Conservation (phyloP, 352 stramenopile genomes). For the Pythium grandisporangium region DNA sequence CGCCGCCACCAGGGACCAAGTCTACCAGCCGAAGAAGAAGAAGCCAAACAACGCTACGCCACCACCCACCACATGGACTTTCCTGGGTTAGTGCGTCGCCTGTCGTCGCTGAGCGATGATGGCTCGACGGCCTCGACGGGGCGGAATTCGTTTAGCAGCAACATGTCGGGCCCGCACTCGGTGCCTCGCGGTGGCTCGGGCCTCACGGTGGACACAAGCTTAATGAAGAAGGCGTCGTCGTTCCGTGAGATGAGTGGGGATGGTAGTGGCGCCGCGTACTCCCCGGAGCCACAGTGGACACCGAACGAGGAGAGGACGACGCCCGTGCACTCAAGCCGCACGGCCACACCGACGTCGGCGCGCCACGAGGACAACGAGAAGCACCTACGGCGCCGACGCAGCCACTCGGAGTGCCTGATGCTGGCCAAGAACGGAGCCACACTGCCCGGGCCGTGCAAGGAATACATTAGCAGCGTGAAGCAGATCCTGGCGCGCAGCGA, state of each 20-base stretch:
- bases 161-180: too few relatives aligned
- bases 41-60: too few relatives aligned
- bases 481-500: slow-evolving; percentile 71
- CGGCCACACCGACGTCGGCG: slow-evolving; percentile 17
- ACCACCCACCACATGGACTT: neutral
- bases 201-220: slow-evolving; percentile 39
- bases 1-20: neutral
- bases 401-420: slow-evolving; percentile 75
- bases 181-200: slow-evolving; percentile 1
- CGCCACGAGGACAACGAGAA: slow-evolving; percentile 18
- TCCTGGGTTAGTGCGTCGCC: neutral
- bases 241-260: slow-evolving; percentile 10
- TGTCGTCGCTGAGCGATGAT: neutral
- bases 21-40: neutral
- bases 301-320: slow-evolving; percentile 8
- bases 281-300: slow-evolving; percentile 17
- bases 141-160: neutral
- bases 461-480: slow-evolving; percentile 84
- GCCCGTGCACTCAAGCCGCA: slow-evolving; percentile 3
- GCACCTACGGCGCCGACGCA: slow-evolving; percentile 42
- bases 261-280: too few relatives aligned
- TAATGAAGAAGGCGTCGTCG: slow-evolving; percentile 17
- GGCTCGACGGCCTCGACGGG: neutral
- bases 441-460: slow-evolving; percentile 63
- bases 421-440: slow-evolving; percentile 53